Conservation (phyloP, 805 yeast genomes). For the Ogataea minuta region DNA sequence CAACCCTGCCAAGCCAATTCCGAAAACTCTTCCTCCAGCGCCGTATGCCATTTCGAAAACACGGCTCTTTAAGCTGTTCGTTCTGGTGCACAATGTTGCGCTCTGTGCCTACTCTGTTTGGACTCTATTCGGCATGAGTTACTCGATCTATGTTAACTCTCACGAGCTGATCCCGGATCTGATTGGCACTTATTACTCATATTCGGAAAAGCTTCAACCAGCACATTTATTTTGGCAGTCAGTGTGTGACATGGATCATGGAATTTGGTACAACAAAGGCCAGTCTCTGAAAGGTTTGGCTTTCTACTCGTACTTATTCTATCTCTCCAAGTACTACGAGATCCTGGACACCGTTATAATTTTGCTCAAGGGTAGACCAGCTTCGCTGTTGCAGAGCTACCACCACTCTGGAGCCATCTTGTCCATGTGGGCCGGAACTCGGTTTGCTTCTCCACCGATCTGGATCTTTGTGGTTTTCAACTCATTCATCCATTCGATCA, state of each 20-base stretch:
- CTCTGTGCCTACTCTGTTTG: conserved; percentile 66
- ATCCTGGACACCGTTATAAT: conserved; percentile 67
- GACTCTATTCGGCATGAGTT: conserved; percentile 67
- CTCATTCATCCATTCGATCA: conserved; percentile 72
- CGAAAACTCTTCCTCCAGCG: conserved; percentile 46
- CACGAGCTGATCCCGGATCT: conserved; percentile 31
- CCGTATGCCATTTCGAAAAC: conserved; percentile 50
- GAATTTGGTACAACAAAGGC: conserved; percentile 47
- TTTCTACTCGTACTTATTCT: conserved; percentile 64
- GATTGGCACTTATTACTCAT: conserved; percentile 25
- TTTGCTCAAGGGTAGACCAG: conserved; percentile 63
- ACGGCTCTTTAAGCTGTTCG: conserved; percentile 48
- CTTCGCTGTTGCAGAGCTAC: conserved; percentile 66
- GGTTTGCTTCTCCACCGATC: conserved; percentile 70
- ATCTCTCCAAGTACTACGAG: conserved; percentile 69
- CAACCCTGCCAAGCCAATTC: conserved; percentile 26
- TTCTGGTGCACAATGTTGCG: conserved; percentile 57
- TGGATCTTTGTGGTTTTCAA: conserved; percentile 80
- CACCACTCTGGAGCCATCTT: conserved; percentile 81
- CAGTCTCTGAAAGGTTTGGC: conserved; percentile 42
- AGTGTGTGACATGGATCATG: conserved; percentile 57
- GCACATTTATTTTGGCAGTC: conserved; percentile 56
- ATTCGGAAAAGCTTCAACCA: conserved; percentile 15
- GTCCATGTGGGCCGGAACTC: conserved; percentile 77
- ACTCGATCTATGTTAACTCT: conserved; percentile 45